Percentiles rank a stretch among this genome's conserved stretches.
Conservation (phyloP, 768 basidiomycete species). For the Chiua virens region DNA sequence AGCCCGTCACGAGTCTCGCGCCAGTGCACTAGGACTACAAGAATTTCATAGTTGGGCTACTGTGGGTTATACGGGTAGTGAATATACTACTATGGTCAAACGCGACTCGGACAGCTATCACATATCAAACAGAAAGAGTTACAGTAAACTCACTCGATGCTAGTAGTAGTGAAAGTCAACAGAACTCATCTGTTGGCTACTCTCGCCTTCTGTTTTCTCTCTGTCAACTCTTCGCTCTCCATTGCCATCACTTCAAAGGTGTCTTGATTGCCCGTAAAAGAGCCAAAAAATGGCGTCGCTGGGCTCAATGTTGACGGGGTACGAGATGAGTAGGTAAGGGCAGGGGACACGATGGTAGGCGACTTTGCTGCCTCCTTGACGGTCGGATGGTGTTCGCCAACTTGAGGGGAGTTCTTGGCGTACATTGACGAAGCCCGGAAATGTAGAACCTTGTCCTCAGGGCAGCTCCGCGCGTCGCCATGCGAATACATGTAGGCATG, state of each 20-base stretch:
- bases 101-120: constrained; percentile 7
- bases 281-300: constrained; percentile 69
- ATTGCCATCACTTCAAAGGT: constrained; percentile 28
- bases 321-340: constrained; percentile 64
- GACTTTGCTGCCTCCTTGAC: constrained; percentile 39
- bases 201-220: constrained; percentile 26
- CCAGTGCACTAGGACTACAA: not conserved
- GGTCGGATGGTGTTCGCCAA: constrained; percentile 13
- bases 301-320: constrained; percentile 70
- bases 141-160: not conserved
- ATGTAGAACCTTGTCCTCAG: constrained; percentile 1
- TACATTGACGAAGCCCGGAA: constrained; percentile 11
- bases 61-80: not conserved
- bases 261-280: constrained; percentile 41
- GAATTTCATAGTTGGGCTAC: constrained; percentile 1
- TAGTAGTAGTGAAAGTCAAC: not conserved
- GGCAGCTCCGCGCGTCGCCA: constrained; percentile 8
- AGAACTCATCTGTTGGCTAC: constrained; percentile 13
- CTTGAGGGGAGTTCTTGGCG: constrained; percentile 10
- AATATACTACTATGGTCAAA: not conserved
- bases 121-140: constrained; percentile 9
- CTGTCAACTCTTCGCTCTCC: constrained; percentile 21
- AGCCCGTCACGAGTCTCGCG: no score
- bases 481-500: constrained; percentile 26
- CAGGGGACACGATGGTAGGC: constrained; percentile 61